These are phyloP conservation scores for Trichoderma erinaceum DNA, from an alignment of 495 filamentous ascomycete genomes.

Conservation along the genomic window DNA sequence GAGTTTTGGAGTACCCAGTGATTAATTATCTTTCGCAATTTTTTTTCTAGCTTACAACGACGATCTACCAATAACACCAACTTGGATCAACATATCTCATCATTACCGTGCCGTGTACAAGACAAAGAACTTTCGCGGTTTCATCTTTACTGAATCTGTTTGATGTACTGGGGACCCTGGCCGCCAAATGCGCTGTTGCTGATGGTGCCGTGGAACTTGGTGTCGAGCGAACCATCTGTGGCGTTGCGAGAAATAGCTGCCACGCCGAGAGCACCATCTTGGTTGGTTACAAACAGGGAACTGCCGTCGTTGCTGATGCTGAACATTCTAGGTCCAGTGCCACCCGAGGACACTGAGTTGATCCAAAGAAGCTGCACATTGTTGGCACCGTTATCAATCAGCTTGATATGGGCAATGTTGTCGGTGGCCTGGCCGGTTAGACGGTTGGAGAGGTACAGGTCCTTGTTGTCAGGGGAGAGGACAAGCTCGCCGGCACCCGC, in stretches of 20 bases:
- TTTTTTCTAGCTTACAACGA: no score
- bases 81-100: background rate
- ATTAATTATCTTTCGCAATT: no score
- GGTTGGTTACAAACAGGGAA: conserved; percentile 29
- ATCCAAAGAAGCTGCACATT: conserved; percentile 21
- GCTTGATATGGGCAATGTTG: conserved; percentile 30
- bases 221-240: background rate
- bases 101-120: background rate
- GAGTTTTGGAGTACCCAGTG: background rate
- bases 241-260: conserved; percentile 22
- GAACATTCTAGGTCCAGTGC: conserved; percentile 30
- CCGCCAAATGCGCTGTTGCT: background rate
- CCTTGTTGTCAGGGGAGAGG: conserved; percentile 25
- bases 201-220: background rate
- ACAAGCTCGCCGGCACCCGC: conserved; percentile 28
- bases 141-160: background rate
- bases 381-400: conserved; percentile 15
- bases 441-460: conserved; percentile 35
- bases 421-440: conserved; percentile 29
- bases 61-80: no score
- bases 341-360: conserved; percentile 23
- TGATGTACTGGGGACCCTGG: background rate
- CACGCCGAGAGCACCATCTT: conserved; percentile 27
- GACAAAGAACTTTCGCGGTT: background rate
- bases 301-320: conserved; percentile 23